Percentiles rank a stretch among this genome's conserved stretches.
phyloP scores from a whole-genome alignment of 2,329 filamentous ascomycete species.

The Esteya vermicola region DNA sequence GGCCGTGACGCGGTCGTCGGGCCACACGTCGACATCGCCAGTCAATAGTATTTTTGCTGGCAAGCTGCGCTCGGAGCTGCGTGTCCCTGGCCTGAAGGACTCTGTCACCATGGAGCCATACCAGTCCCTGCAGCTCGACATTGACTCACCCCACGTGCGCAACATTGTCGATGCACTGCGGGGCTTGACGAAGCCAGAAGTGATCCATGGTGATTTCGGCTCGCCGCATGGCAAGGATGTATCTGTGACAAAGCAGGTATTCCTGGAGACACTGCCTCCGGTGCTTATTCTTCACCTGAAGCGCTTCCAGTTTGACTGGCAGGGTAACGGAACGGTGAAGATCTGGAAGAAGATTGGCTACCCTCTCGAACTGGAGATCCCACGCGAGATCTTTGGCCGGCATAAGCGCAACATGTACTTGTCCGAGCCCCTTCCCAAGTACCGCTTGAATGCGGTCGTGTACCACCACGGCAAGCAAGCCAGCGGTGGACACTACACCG shows the following conservation, averaged over 20 bases:
- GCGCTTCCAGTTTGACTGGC: constrained; percentile 88
- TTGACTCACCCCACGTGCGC: constrained; percentile 70
- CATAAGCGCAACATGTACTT: constrained; percentile 53
- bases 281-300: constrained; percentile 92
- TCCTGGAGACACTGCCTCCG: constrained; percentile 81
- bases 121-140: constrained; percentile 88
- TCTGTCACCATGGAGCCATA: constrained; percentile 91
- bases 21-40: constrained; percentile 58
- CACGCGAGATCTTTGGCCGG: constrained; percentile 73
- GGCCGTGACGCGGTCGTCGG: constrained; percentile 74
- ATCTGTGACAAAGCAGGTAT: constrained; percentile 80
- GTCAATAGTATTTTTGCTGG: constrained; percentile 93
- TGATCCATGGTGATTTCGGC: constrained; percentile 71
- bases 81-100: constrained; percentile 72
- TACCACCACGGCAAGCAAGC: constrained; percentile 98
- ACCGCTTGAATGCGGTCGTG: constrained; percentile 76
- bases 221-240: constrained; percentile 63
- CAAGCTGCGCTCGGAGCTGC: constrained; percentile 76
- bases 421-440: constrained; percentile 60
- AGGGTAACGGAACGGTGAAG: constrained; percentile 74
- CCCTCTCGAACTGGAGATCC: constrained; percentile 85
- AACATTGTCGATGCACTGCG: constrained; percentile 89
- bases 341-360: constrained; percentile 98
- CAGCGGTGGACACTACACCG: constrained; percentile 91
- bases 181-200: constrained; percentile 70